phyloP scores from a whole-genome alignment of 2,329 filamentous ascomycete species.

The Pseudogymnoascus sp. region DNA sequence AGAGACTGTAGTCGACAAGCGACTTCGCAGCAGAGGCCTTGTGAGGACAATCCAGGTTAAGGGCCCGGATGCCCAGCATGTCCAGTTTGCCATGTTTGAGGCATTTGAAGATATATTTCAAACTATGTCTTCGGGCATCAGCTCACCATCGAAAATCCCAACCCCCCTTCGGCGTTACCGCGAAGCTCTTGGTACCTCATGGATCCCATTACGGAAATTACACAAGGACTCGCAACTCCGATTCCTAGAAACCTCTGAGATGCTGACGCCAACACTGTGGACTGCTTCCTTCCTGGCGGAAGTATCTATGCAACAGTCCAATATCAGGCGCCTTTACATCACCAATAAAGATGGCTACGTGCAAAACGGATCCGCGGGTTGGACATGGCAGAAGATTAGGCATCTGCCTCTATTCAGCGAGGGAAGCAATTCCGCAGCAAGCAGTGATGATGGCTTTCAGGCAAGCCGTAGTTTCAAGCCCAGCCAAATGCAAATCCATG shows the following conservation, averaged over 20 bases:
- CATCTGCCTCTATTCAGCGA: slow-evolving; percentile 46
- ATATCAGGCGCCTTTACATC: slow-evolving; percentile 60
- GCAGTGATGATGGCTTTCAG: slow-evolving; percentile 37
- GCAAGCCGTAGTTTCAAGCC: slow-evolving; percentile 32
- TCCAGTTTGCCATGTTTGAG: slow-evolving; percentile 53
- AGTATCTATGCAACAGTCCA: slow-evolving; percentile 63
- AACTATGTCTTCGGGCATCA: slow-evolving; percentile 26
- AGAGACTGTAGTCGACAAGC: slow-evolving; percentile 55
- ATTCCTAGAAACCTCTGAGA: slow-evolving; percentile 63
- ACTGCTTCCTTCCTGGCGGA: slow-evolving; percentile 60
- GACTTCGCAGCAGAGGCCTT: slow-evolving; percentile 68
- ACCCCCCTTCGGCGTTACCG: slow-evolving; percentile 20
- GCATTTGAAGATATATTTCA: slow-evolving; percentile 53
- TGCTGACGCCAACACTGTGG: slow-evolving; percentile 66
- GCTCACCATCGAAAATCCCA: slow-evolving; percentile 14
- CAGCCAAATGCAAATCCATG: slow-evolving; percentile 53
- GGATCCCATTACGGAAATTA: slow-evolving; percentile 70
- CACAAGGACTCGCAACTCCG: slow-evolving; percentile 65
- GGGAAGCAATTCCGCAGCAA: not conserved
- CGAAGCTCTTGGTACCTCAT: slow-evolving; percentile 53
- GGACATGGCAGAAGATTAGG: slow-evolving; percentile 64
- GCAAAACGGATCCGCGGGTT: slow-evolving; percentile 53
- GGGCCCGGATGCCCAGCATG: slow-evolving; percentile 57
- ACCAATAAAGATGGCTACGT: slow-evolving; percentile 69
- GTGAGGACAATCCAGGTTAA: slow-evolving; percentile 55